phyloP scores from a whole-genome alignment of 2,329 filamentous ascomycete genomes.

The Boeremia exigua region DNA sequence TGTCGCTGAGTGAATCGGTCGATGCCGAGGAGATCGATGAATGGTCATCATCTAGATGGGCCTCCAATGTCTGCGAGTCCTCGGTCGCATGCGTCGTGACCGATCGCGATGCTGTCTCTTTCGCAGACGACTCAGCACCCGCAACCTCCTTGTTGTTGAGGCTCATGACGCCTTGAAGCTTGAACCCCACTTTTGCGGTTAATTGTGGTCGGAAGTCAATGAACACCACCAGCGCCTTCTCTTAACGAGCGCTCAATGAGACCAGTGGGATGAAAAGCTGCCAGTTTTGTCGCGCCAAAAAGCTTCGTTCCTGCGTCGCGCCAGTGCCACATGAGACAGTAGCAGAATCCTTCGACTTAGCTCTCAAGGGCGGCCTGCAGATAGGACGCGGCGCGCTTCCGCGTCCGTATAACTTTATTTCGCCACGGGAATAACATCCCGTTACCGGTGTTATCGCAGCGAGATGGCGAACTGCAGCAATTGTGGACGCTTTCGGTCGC shows the following conservation, averaged over 20 bases:
- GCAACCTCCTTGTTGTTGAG: slow-evolving; percentile 19
- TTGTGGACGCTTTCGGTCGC: not conserved
- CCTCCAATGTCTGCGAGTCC: not conserved
- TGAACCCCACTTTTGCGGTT: slow-evolving; percentile 1
- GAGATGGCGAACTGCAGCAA: slow-evolving; percentile 1
- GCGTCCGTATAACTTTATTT: not conserved
- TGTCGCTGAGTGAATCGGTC: slow-evolving; percentile 28
- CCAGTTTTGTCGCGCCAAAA: not conserved
- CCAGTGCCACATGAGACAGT: slow-evolving; percentile 12
- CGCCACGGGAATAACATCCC: slow-evolving; percentile 7
- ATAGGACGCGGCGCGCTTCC: slow-evolving; percentile 12
- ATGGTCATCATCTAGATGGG: slow-evolving; percentile 24
- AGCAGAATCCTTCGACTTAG: slow-evolving; percentile 11
- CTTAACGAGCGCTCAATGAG: not conserved
- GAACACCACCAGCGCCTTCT: not conserved
- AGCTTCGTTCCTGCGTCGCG: slow-evolving; percentile 13
- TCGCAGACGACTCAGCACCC: slow-evolving; percentile 9
- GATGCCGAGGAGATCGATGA: slow-evolving; percentile 35
- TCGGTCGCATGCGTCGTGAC: not conserved
- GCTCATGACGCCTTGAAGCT: not conserved
- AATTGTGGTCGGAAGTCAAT: not conserved
- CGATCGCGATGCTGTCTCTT: slow-evolving; percentile 10
- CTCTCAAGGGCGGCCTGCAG: not conserved
- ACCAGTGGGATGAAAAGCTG: not conserved
- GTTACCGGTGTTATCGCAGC: slow-evolving; percentile 7